Evolutionary conservation across 768 basidiomycete genomes (phyloP), one percentile per base, ranked within the genome.

Genomic region (Trametes meyenii): DNA sequence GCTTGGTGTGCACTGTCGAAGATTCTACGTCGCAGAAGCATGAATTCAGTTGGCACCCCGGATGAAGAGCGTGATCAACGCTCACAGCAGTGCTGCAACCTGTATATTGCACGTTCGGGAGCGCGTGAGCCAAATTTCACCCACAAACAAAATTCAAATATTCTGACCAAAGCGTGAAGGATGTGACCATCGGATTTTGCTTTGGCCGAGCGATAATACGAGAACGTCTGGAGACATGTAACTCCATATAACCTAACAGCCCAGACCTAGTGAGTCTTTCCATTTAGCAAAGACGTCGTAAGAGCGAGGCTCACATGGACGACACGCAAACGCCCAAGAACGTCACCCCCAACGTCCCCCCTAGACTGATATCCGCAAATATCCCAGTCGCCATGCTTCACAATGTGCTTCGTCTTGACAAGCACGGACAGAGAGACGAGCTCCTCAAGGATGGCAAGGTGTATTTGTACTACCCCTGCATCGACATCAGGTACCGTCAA

Each of bases 181-280:
- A 6, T 8, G 19, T 14, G 14, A 13, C 55, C 13, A 12, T 57
- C 55, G 2, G 2, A 17, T 36, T 29, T 39, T 0, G 46, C 55
- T 36, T 46, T 57, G 4, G 38, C 13, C 2, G 55, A 57, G 21
- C 46, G 55, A 17, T 39, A 57, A 10, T 57, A 57, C 4, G 35
- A n/a, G 13, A 39, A 49, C 8, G 55, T 49, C 46, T 57, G 55
- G 5, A 57, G 24, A 38, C 55, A 57, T 13, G 46, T 57, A 10
- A 57, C 46, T 6, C 55, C 55, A 24, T 57, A 57, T n/a, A 57
- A 29, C 55, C 55, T 57, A 11, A 33, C 29, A 33, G 29, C 17
- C 5, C 10, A 3, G 3, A 14, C 39, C 23, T 3, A 14, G 23
- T 26, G 10, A 26, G 40, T 10, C 23, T n/a, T n/a, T n/a, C n/a